Evolutionary conservation across 805 yeast species (phyloP).

Genomic region (Kazachstania taianensis): DNA sequence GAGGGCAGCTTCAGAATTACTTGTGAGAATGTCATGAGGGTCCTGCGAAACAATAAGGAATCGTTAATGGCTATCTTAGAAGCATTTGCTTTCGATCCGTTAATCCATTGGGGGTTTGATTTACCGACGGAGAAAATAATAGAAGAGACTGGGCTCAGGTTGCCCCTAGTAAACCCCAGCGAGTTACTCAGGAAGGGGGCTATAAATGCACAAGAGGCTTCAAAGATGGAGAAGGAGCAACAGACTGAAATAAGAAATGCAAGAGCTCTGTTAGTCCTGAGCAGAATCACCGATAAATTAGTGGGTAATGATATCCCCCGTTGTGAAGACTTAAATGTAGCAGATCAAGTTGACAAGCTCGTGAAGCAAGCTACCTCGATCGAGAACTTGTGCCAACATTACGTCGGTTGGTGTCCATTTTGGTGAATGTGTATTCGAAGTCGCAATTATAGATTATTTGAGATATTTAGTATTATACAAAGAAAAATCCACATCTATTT

Average conservation of each 20-base stretch:
- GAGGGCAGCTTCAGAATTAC: conserved; percentile 95
- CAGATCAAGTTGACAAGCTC: conserved; percentile 83
- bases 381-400: conserved; percentile 90
- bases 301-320: conserved; percentile 88
- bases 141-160: conserved; percentile 53
- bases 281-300: conserved; percentile 81
- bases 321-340: conserved; percentile 59
- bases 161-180: conserved; percentile 58
- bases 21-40: conserved; percentile 93
- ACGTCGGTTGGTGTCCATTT: conserved; percentile 97
- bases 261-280: conserved; percentile 80
- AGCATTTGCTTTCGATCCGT: conserved; percentile 96
- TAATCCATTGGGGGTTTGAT: conserved; percentile 97
- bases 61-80: conserved; percentile 95
- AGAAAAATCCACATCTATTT: too few species aligned
- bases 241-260: conserved; percentile 68
- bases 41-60: conserved; percentile 83
- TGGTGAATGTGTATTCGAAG: conserved; percentile 43
- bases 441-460: too few species aligned
- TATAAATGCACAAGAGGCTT: conserved; percentile 69
- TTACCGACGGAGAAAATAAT: conserved; percentile 72
- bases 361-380: conserved; percentile 94
- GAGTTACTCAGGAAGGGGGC: conserved; percentile 64
- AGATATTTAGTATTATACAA: not conserved
- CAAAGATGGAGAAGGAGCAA: conserved; percentile 57